Base-by-base conservation (phyloP, 495 filamentous ascomycete genomes). In the Penicillium pancosmium region DNA sequence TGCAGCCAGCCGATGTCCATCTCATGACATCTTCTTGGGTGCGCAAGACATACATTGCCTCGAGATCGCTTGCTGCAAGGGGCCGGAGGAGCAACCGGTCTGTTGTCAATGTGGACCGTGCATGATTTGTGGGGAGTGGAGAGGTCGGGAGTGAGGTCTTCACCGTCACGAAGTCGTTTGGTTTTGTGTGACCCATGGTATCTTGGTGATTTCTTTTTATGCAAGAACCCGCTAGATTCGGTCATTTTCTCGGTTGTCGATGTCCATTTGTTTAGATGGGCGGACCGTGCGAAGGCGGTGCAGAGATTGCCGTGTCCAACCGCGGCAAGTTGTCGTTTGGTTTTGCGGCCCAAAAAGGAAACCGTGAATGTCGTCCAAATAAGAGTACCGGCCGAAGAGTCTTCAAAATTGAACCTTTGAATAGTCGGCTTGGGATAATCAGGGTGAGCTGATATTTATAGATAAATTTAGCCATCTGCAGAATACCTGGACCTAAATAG, bases 21-120 rank as follows among this genome's bases (percentile, higher is more conserved):
- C 50, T 57, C 80, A 84, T 82, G 38, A 82, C 78, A 63, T 82
- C 80, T 4, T 76, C 73, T 63, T 83, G 77, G 21, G 63, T 74
- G 18, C 80, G 80, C 5, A 84, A 54, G 12, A 47, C 50, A 48
- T 77, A 67, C 19, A 81, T 23, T 48, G 46, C 46, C 23, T 48
- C 46, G 5, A 77, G 49, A 55, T 84, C 79, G n/a, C 67, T 62
- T n/a, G 66, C 23, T 16, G 40, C 40, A 15, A 73, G 64, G 1
- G 75, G 66, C 3, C 80, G 79, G 31, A 83, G 52, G 51, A 80
- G 55, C 9, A 84, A 68, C 7, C 80, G 77, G 18, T 74, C 68
- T 8, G 80, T 82, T 13, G 36, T 59, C 23, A 83, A 66, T 23
- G 51, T 23, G 9, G 60, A 31, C 4, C 55, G 55, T 27, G 52